A percentile compares a stretch with the other conserved stretches of the same genome.
Evolutionary conservation across 768 basidiomycete genomes (phyloP).

Genomic region (Mycena crocata): DNA sequence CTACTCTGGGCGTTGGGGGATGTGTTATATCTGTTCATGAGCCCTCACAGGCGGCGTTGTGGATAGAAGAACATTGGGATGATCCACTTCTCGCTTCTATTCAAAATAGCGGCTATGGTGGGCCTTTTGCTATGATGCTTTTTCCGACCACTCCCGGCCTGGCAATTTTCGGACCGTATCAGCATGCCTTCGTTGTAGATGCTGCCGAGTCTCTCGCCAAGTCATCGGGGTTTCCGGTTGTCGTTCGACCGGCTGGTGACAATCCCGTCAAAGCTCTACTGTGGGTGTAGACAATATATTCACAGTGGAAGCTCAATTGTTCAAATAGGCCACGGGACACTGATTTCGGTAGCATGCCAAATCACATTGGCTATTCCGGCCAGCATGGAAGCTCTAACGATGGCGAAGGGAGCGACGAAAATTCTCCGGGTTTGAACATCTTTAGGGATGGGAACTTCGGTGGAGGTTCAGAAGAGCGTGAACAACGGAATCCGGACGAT

Average conservation of each 20-base stretch:
- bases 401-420: too few relatives aligned
- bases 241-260: not conserved
- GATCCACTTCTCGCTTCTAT: not conserved
- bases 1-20: not conserved
- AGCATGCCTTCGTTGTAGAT: not conserved
- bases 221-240: not conserved
- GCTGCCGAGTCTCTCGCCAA: conserved; percentile 2
- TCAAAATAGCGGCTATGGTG: not conserved
- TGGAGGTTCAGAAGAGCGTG: too few relatives aligned
- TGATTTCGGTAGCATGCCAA: not conserved
- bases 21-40: not conserved
- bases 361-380: too few relatives aligned
- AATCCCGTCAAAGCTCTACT: not conserved
- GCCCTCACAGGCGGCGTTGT: not conserved
- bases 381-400: too few relatives aligned
- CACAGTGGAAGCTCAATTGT: not conserved
- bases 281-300: not conserved
- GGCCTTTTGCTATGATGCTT: conserved; percentile 7
- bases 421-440: too few relatives aligned
- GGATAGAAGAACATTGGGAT: conserved; percentile 11
- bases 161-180: not conserved
- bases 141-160: not conserved
- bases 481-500: too few relatives aligned
- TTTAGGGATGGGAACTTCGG: too few relatives aligned
- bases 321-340: not conserved